Conservation (phyloP, 192 early-diverging fungal species). For the Piromyces finnis region DNA sequence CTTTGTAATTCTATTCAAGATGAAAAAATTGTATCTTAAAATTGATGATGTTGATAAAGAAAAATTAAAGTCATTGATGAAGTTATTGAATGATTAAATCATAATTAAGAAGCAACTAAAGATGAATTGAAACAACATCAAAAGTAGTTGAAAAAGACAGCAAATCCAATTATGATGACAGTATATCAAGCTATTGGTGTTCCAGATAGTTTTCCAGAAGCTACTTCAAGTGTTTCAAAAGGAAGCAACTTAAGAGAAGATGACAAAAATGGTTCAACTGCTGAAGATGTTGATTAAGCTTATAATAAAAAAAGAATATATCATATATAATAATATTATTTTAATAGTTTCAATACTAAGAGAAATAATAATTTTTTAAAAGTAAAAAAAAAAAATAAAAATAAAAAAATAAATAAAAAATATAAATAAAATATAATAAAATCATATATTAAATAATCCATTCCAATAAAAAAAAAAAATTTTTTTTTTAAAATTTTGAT, state of each 20-base stretch:
- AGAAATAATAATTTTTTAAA: too few relatives aligned
- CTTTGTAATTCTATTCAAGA: constrained; percentile 80
- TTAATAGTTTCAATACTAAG: too few relatives aligned
- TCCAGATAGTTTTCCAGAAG: constrained; percentile 35
- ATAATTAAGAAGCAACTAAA: constrained; percentile 85
- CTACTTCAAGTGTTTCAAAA: constrained; percentile 57
- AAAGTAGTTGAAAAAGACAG: constrained; percentile 83
- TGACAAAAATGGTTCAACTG: constrained; percentile 26
- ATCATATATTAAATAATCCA: too few relatives aligned
- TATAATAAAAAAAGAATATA: too few relatives aligned
- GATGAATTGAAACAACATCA: constrained; percentile 91
- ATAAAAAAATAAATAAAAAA: too few relatives aligned
- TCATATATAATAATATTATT: too few relatives aligned
- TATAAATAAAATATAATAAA: too few relatives aligned
- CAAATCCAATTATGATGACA: constrained; percentile 96
- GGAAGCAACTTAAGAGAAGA: constrained; percentile 20
- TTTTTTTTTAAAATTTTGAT: too few relatives aligned
- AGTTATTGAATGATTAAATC: constrained; percentile 88
- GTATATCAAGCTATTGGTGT: constrained; percentile 68
- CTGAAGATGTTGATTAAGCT: constrained; percentile 38
- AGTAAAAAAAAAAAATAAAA: too few relatives aligned
- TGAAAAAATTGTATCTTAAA: constrained; percentile 64
- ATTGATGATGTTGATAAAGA: constrained; percentile 74
- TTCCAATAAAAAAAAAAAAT: too few relatives aligned
- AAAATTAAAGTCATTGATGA: constrained; percentile 78